Evolutionary conservation across 1,284 basidiomycete genomes (phyloP).

Genomic region (Irpex lacteus): DNA sequence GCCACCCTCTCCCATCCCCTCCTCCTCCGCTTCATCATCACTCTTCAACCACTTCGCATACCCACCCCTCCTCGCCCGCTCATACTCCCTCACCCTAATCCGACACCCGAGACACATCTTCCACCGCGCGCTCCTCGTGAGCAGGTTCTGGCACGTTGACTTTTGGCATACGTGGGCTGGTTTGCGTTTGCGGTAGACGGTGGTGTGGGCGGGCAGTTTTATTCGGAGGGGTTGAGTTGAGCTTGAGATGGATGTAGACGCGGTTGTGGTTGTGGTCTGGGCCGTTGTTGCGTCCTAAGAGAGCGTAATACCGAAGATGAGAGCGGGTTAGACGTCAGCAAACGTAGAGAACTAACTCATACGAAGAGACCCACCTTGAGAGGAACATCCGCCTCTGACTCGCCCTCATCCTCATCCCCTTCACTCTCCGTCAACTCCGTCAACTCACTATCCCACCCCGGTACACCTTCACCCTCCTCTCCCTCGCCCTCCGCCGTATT

Average conservation of each 20-base stretch:
- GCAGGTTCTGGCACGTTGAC: slow-evolving; percentile 11
- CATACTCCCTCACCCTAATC: slow-evolving; percentile 1
- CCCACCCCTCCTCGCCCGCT: not conserved
- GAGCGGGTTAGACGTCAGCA: not conserved
- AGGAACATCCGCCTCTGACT: not conserved
- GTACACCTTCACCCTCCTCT: not conserved
- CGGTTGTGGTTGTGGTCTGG: too few relatives aligned
- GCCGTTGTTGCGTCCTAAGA: too few relatives aligned
- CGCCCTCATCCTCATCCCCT: not conserved
- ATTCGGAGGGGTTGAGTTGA: not conserved
- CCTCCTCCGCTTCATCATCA: not conserved
- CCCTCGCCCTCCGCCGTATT: not conserved
- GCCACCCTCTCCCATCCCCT: not conserved
- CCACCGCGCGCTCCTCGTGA: slow-evolving; percentile 9
- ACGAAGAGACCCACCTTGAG: too few relatives aligned
- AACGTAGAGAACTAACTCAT: too few relatives aligned
- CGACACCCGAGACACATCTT: slow-evolving; percentile 13
- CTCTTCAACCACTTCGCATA: not conserved
- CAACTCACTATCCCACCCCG: slow-evolving; percentile 11
- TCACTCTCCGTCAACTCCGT: slow-evolving; percentile 10
- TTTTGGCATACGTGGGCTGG: not conserved
- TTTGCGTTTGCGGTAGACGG: not conserved
- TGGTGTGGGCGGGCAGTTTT: not conserved
- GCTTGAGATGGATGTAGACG: not conserved
- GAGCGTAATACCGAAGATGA: too few relatives aligned